Percentiles rank a stretch among this genome's conserved stretches.
Evolutionary conservation across 176 grass and related monocot genomes (phyloP).

Genomic region (Alloteropsis semialata): DNA sequence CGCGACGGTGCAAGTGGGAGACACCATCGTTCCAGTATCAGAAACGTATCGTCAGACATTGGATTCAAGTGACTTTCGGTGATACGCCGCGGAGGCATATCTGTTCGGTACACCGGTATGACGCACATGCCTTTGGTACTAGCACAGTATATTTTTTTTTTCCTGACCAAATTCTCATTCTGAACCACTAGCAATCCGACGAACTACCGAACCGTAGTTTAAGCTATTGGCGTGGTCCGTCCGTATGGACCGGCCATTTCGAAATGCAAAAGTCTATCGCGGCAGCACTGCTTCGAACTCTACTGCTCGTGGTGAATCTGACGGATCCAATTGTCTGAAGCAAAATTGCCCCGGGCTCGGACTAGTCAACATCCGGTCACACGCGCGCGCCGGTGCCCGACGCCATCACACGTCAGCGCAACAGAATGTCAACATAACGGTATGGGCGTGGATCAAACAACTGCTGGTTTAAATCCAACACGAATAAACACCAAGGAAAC

Average conservation of each 20-base stretch:
- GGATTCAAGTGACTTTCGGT: not conserved
- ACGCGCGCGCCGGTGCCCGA: not conserved
- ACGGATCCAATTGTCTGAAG: not conserved
- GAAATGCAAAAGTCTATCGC: not conserved
- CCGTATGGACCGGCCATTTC: not conserved
- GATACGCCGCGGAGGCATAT: not conserved
- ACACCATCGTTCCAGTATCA: not conserved
- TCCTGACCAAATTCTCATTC: not conserved
- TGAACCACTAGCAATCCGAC: not conserved
- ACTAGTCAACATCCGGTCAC: not conserved
- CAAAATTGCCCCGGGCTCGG: not conserved
- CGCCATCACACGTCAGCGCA: not conserved
- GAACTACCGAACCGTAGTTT: not conserved
- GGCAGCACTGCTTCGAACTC: not conserved
- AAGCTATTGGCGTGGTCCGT: not conserved
- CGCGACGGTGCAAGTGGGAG: constrained; percentile 10
- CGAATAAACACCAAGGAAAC: too few species aligned
- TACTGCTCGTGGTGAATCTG: too few species aligned
- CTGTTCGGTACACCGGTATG: constrained; percentile 12
- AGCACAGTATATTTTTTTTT: not conserved
- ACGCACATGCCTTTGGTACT: not conserved
- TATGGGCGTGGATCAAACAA: too few species aligned
- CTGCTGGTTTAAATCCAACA: not conserved
- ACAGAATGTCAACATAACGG: too few species aligned
- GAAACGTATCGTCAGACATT: not conserved